A percentile compares a stretch with the other conserved stretches of the same genome.
Evolutionary conservation across 2,329 filamentous ascomycete species (phyloP).

Genomic region (Aspergillus brasiliensis): DNA sequence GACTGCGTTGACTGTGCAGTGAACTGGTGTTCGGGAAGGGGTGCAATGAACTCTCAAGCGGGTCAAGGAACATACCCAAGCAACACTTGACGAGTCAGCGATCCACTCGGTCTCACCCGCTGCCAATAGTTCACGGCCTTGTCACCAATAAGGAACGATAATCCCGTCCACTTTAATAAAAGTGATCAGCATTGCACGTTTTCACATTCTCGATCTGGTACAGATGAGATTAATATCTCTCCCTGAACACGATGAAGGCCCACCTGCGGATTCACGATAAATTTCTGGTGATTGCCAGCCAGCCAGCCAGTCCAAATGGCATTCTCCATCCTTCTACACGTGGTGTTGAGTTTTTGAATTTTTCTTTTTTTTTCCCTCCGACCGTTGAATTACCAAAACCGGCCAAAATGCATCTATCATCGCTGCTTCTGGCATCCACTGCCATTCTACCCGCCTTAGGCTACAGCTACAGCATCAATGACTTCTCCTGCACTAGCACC

Average conservation of each 20-base stretch:
- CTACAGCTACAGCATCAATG: slow-evolving; percentile 31
- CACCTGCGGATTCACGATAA: neutral
- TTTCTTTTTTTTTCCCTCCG: too few relatives aligned
- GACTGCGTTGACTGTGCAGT: neutral
- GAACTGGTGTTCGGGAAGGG: neutral
- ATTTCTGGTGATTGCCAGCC: neutral
- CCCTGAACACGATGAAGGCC: neutral
- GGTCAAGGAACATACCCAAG: neutral
- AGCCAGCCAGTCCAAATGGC: too few relatives aligned
- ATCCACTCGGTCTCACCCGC: neutral
- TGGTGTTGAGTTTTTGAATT: neutral
- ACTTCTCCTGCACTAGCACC: slow-evolving; percentile 36
- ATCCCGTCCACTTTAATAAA: neutral
- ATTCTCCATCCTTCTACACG: neutral
- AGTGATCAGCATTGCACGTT: neutral
- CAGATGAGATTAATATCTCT: neutral
- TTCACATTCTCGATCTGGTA: neutral
- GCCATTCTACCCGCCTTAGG: slow-evolving; percentile 20
- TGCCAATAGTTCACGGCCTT: neutral
- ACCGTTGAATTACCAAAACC: neutral
- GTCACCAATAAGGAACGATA: neutral
- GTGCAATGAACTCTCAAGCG: neutral
- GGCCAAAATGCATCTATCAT: slow-evolving; percentile 19
- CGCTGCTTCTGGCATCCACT: slow-evolving; percentile 11
- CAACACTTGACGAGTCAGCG: neutral